Evolutionary conservation across 495 filamentous ascomycete genomes (phyloP), one percentile per base, ranked within the genome.

Genomic region (Baudoinia panamericana): DNA sequence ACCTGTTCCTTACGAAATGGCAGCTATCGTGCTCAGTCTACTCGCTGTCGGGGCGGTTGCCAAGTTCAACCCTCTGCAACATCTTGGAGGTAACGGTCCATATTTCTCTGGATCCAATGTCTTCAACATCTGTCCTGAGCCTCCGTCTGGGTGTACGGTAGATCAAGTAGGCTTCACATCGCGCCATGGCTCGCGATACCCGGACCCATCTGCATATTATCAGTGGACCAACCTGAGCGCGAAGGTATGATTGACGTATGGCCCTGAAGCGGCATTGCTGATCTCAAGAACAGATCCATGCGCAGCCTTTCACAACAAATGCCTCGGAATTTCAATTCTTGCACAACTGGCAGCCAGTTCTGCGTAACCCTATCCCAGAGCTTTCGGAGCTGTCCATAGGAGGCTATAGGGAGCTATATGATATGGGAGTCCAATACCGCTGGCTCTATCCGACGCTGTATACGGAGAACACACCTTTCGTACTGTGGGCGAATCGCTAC

Each of bases 401-500:
- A 6, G 73, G 73, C 3, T 71, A 65, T 43, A 72, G 72, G 44
- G 73, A 77, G 58, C 44, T 60, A 4, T 54, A 61, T 45, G 60
- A 66, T 41, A 48, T 65, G 34, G 58, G 57, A 22, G 57, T 63
- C 23, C 56, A 48, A 9, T 57, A 29, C 10, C 28, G 39, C 18
- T 39, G 56, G 44, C 59, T 54, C 41, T 72, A 75, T 42, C 71
- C 71, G 11, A 41, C 61, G n/a, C 64, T 76, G 26, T 77, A 77
- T 51, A 50, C 52, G 15, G 66, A 73, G 30, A 69, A 68, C 30
- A 63, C 63, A 11, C 62, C 63, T 0, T 75, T 75, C 57, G 51
- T 63, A 5, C 56, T 70, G 8, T 77, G 72, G 72, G 67, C 68
- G 4, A 77, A 77, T 46, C 63, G 70, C 34, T 75, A 74, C 48